A percentile compares a stretch with the other conserved stretches of the same genome.
Conservation (phyloP, 768 basidiomycete species). For the Suillus weaverae region DNA sequence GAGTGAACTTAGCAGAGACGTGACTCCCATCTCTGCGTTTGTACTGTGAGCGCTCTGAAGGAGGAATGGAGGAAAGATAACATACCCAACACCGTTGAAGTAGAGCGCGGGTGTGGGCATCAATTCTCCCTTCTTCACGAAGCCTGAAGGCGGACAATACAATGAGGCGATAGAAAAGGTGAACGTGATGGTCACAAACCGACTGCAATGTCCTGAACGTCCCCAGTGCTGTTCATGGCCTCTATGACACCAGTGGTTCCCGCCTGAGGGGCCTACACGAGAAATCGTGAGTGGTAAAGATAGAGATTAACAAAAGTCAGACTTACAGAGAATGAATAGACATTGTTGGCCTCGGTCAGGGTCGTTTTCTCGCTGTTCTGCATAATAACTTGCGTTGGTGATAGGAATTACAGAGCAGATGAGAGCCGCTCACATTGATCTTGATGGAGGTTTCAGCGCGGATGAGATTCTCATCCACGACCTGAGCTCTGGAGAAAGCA, state of each 20-base stretch:
- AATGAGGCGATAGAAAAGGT: neutral
- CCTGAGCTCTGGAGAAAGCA: neutral
- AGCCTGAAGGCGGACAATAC: neutral
- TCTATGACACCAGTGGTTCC: neutral
- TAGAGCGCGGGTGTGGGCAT: neutral
- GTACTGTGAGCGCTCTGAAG: too few species aligned
- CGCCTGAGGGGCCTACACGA: neutral
- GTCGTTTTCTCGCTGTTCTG: neutral
- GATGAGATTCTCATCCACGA: neutral
- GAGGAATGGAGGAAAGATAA: neutral
- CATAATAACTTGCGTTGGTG: neutral
- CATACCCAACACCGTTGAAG: slow-evolving; percentile 2
- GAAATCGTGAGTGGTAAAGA: neutral
- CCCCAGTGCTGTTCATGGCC: neutral
- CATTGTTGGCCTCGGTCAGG: neutral
- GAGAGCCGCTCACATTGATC: neutral
- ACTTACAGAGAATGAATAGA: neutral
- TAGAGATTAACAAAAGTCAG: neutral
- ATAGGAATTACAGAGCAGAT: neutral
- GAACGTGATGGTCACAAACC: neutral
- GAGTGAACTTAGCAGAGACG: too few species aligned
- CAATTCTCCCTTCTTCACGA: neutral
- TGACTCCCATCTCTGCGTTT: too few species aligned
- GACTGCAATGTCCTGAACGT: neutral
- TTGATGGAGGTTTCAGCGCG: neutral